Evolutionary conservation across 768 basidiomycete species (phyloP).

Genomic region (Ephemerocybe angulata): DNA sequence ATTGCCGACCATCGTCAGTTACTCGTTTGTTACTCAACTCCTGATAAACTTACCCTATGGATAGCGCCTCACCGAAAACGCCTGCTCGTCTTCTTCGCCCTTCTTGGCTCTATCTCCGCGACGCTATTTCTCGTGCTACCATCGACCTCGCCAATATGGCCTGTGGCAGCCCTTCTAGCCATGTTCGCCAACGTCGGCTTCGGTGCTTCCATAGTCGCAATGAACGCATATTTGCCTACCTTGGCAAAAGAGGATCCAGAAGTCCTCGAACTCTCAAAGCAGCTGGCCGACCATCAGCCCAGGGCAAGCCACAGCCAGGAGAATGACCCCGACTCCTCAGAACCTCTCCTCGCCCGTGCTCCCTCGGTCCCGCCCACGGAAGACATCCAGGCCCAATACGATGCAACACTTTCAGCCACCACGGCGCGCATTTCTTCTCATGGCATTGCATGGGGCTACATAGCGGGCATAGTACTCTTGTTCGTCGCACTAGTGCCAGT

Average conservation of each 20-base stretch:
- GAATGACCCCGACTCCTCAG: constrained; percentile 28
- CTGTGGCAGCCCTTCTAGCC: constrained; percentile 63
- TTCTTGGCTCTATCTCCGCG: constrained; percentile 65
- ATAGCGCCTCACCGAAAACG: constrained; percentile 68
- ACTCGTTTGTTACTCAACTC: neutral
- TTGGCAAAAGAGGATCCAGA: constrained; percentile 67
- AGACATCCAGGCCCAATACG: constrained; percentile 34
- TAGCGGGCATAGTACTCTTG: constrained; percentile 75
- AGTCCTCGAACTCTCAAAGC: constrained; percentile 39
- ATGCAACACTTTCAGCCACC: constrained; percentile 58
- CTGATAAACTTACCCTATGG: constrained; percentile 7
- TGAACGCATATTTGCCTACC: constrained; percentile 83
- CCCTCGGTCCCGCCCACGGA: neutral
- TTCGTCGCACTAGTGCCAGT: constrained; percentile 79
- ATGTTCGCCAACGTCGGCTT: constrained; percentile 82
- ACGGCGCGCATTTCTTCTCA: constrained; percentile 81
- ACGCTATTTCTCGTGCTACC: constrained; percentile 70
- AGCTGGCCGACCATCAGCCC: constrained; percentile 23
- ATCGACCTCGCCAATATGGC: constrained; percentile 68
- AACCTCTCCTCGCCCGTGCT: constrained; percentile 26
- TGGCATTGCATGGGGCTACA: constrained; percentile 85
- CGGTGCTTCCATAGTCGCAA: constrained; percentile 80
- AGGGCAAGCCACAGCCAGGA: constrained; percentile 14
- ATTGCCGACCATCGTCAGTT: constrained; percentile 85
- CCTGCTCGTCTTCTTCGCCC: constrained; percentile 72